Percentiles rank a stretch among this genome's conserved stretches.
These are phyloP conservation scores for Amylocystis lapponica DNA, from an alignment of 768 basidiomycete species.

Conservation along the genomic window DNA sequence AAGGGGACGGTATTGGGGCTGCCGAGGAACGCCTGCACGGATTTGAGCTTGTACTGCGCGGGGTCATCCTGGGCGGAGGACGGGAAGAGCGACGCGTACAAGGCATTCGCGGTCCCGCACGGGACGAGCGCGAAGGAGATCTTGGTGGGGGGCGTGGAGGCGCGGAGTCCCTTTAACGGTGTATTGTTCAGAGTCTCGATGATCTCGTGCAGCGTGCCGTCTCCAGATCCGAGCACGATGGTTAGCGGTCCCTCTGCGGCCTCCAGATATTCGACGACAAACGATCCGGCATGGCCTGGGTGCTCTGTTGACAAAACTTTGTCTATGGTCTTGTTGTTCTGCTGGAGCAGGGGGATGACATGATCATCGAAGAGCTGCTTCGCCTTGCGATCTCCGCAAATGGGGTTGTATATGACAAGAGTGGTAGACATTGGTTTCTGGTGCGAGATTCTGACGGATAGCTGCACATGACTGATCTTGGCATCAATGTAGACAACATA, in stretches of 20 bases:
- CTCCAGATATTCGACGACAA: slow-evolving; percentile 38
- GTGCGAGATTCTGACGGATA: no score
- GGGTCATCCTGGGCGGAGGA: slow-evolving; percentile 26
- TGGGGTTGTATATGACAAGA: slow-evolving; percentile 73
- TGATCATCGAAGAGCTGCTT: slow-evolving; percentile 48
- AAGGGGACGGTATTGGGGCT: slow-evolving; percentile 24
- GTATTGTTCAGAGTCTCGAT: slow-evolving; percentile 47
- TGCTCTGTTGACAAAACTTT: slow-evolving; percentile 42
- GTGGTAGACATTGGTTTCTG: slow-evolving; percentile 27
- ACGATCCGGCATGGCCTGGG: slow-evolving; percentile 48
- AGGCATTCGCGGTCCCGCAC: slow-evolving; percentile 89
- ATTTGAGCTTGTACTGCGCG: slow-evolving; percentile 44
- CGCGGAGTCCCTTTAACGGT: slow-evolving; percentile 1
- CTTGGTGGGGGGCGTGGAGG: slow-evolving; percentile 6
- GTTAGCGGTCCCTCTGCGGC: slow-evolving; percentile 29
- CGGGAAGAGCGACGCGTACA: slow-evolving; percentile 75
- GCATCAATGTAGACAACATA: no score
- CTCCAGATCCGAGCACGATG: slow-evolving; percentile 72
- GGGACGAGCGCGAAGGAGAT: slow-evolving; percentile 55
- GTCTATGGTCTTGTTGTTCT: slow-evolving; percentile 35
- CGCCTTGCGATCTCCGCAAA: slow-evolving; percentile 56
- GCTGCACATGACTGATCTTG: no score
- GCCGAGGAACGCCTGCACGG: slow-evolving; percentile 47
- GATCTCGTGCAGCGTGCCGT: slow-evolving; percentile 90
- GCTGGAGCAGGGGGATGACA: slow-evolving; percentile 58